Base-by-base conservation (phyloP, 1,139 yeast species). In the Yamadazyma dendronema region DNA sequence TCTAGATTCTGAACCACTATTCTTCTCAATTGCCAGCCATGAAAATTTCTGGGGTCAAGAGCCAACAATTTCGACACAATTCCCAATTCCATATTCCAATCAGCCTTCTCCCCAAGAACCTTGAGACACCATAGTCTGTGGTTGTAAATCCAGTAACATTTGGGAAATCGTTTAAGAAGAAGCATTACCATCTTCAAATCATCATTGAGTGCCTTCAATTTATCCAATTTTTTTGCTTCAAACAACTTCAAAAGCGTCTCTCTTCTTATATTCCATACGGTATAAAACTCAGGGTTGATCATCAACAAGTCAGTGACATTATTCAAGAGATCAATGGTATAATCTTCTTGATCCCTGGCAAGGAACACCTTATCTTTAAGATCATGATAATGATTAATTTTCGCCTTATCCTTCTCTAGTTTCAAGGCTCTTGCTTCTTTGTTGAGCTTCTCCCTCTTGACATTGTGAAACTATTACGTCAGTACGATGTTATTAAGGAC, bases 91-190 rank as follows among this genome's bases (percentile, higher is more conserved):
- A 59, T 61, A 11, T 67, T 56, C 95, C 95, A 89, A 39, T 83
- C 65, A 7, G 72, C 74, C 4, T 55, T 41, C 1, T 55, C 52
- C 4, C 83, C 79, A 34, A 79, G 65, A 41, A 71, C 66, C 37
- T 74, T 69, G 29, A 92, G 62, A 36, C 87, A 76, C 98, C 98
- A 92, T 15, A 77, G 64, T 23, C 99, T 72, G 57, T 92, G 97
- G 52, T 84, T 85, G 97, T 97, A 92, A 14, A 92, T 82, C 96
- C 97, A 90, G 57, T 92, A 92, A 27, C 90, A 86, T 57, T 92
- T 92, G 2, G 99, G 98, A 47, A 63, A 82, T 40, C 72, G 61
- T 41, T 76, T 77, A 50, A 92, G 63, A 47, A 80, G 74, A 1
- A 61, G 59, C 65, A 84, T 69, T 1, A 81, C 71, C 52, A 87